These are phyloP conservation scores for Chrysopogon serrulatus DNA, from an alignment of 176 grass and related monocot genomes.

Conservation along the genomic window DNA sequence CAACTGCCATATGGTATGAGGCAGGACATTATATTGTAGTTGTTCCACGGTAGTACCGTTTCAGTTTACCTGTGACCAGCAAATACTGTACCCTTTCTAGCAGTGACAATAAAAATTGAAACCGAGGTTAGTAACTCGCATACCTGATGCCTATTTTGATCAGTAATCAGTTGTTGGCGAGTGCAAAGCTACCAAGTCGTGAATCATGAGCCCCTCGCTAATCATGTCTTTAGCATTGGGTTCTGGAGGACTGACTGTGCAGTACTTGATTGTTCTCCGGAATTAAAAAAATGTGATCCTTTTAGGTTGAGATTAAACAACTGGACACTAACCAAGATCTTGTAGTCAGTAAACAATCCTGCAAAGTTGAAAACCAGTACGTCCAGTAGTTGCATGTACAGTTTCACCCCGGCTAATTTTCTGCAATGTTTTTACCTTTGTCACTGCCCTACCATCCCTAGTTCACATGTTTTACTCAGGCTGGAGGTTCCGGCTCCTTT, in stretches of 20 bases:
- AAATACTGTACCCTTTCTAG: neutral
- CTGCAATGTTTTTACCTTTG: conserved; percentile 5
- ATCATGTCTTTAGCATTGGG: conserved; percentile 24
- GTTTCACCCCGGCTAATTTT: conserved; percentile 17
- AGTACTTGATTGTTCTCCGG: conserved; percentile 34
- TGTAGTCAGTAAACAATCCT: conserved; percentile 59
- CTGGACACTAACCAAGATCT: conserved; percentile 47
- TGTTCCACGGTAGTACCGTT: neutral
- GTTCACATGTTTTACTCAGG: conserved; percentile 33
- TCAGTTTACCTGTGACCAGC: neutral
- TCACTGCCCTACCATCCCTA: conserved; percentile 22
- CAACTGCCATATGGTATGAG: too few species aligned
- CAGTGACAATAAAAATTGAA: neutral
- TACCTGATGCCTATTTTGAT: conserved; percentile 1
- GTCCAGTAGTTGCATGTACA: conserved; percentile 25
- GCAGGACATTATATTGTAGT: too few species aligned
- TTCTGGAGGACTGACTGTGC: conserved; percentile 30
- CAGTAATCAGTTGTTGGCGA: neutral
- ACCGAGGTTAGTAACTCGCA: neutral
- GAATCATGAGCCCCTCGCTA: neutral
- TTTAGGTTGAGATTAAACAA: conserved; percentile 49
- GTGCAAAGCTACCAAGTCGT: neutral
- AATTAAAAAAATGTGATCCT: conserved; percentile 13
- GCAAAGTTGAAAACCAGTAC: neutral
- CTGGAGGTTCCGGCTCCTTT: neutral